Base-by-base conservation (phyloP, 2,329 filamentous ascomycete genomes). In the Pseudogymnoascus sp. region DNA sequence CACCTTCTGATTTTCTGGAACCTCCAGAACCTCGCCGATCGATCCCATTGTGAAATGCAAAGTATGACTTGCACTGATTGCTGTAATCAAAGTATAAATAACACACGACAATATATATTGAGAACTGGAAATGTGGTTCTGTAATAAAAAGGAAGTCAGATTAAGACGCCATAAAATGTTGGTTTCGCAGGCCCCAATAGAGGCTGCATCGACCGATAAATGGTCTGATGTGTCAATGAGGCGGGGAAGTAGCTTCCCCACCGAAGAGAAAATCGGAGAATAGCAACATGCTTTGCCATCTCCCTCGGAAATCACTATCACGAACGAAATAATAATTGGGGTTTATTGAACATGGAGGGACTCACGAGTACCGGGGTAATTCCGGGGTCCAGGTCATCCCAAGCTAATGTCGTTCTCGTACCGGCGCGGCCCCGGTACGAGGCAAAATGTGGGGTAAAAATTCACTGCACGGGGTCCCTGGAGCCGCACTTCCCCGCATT, bases 1-100 rank as follows among this genome's bases (percentile, higher is more conserved):
- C 22, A 66, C 62, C 30, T 63, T 66, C 41, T 66, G 63, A 16
- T 65, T 65, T 12, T 50, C 64, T 38, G 64, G 64, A 4, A 66
- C 59, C 20, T 64, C 59, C 22, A 47, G 22, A 47, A 47, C 8
- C n/a, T 28, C 41, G 28, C 41, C 22, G 4, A 47, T 28, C n/a
- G 41, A 47, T 6, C 41, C 41, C 41, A 47, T 47, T 11, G 14
- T 7, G 28, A 47, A 25, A n/a, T 43, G 20, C 12, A 43, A 43
- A 25, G 11, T n/a, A 20, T 6, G 20, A 14, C 3, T 22, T 25
- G 20, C 8, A 43, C 12, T 25, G 3, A 1, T 43, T n/a, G 39
- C 39, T 7, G 14, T 8, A 43, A 22, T 14, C 6, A 12, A 43
- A 20, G 4, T 25, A 14, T 6, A 28, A 14, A 28, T 28, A 28